These are phyloP conservation scores for Flaveria robusta DNA, from an alignment of 129 eudicot genomes.

Conservation along the genomic window DNA sequence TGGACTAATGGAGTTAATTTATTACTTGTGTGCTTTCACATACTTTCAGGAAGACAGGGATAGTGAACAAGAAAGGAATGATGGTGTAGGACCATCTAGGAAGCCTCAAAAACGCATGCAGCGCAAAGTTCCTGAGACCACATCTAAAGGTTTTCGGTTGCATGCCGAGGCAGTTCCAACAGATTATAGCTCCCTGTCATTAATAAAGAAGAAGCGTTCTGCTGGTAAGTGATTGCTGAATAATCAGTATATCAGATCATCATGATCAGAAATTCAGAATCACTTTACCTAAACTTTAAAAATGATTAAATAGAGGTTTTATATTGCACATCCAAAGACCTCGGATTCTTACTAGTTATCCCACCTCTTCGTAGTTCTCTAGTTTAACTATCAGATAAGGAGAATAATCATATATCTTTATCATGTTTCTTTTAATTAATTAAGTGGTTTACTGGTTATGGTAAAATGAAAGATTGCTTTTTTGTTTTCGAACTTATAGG, in stretches of 20 bases:
- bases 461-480: conserved; percentile 20
- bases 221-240: conserved; percentile 61
- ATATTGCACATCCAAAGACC: not conserved
- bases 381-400: conserved; percentile 17
- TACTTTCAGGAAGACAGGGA: conserved; percentile 70
- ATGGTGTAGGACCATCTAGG: conserved; percentile 67
- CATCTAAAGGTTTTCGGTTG: conserved; percentile 51
- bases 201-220: conserved; percentile 82
- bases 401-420: conserved; percentile 20
- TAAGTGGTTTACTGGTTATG: conserved; percentile 2
- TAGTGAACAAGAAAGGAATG: conserved; percentile 89
- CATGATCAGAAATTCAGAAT: not conserved
- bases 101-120: conserved; percentile 75
- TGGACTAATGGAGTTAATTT: conserved; percentile 18
- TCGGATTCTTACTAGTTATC: not conserved
- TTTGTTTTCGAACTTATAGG: conserved; percentile 45
- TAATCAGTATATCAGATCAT: not conserved
- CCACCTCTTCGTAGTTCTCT: conserved; percentile 8
- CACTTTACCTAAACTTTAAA: not conserved
- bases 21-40: conserved; percentile 13
- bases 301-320: not conserved
- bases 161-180: conserved; percentile 52
- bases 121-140: conserved; percentile 48
- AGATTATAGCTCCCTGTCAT: conserved; percentile 59
- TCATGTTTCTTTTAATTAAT: conserved; percentile 13